These are phyloP conservation scores for Albizia julibrissin DNA, from an alignment of 306 rosid genomes.

Conservation along the genomic window DNA sequence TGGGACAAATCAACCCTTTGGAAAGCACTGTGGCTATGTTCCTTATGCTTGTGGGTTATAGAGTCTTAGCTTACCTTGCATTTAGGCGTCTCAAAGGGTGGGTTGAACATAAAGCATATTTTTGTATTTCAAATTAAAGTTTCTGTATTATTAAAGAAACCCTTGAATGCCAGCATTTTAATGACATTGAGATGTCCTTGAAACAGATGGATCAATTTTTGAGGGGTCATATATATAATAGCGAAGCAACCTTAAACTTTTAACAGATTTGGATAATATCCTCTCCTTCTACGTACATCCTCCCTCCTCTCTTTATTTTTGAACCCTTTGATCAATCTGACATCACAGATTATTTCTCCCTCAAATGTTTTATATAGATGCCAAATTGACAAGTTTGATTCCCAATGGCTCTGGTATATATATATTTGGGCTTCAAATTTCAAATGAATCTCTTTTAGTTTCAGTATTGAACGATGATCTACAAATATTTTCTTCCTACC, in stretches of 20 bases:
- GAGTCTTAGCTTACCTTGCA: conserved; percentile 71
- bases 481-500: conserved; percentile 27
- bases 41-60: conserved; percentile 77
- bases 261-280: too few species aligned
- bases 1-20: conserved; percentile 63
- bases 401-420: neutral
- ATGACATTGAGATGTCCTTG: neutral
- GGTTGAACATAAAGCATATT: conserved; percentile 29
- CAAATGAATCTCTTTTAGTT: conserved; percentile 21
- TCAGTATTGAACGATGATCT: conserved; percentile 27
- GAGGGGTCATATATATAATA: too few species aligned
- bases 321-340: too few species aligned
- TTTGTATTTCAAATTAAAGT: neutral
- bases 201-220: conserved; percentile 34
- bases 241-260: too few species aligned
- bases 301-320: too few species aligned
- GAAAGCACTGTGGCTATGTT: conserved; percentile 55
- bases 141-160: neutral
- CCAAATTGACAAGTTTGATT: conserved; percentile 32
- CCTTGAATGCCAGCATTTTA: neutral
- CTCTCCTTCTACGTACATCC: too few species aligned
- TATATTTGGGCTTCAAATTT: conserved; percentile 9
- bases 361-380: too few species aligned
- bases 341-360: too few species aligned
- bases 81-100: conserved; percentile 61